phyloP scores from a whole-genome alignment of 1,139 yeast genomes.

The Suhomyces terraborum region DNA sequence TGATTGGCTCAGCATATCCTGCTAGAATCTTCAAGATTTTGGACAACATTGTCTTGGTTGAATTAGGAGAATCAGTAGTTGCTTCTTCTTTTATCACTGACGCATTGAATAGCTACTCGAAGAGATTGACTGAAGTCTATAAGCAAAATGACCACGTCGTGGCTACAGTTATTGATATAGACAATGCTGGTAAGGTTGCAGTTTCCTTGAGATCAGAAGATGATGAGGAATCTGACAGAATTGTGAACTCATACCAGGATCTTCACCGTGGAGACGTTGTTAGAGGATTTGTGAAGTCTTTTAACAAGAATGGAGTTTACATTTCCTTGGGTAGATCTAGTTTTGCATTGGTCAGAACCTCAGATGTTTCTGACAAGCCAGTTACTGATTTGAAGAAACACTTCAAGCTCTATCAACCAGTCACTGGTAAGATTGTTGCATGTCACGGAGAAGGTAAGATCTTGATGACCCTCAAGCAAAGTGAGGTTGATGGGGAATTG shows the following conservation, averaged over 20 bases:
- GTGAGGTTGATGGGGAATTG: slow-evolving; percentile 73
- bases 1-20: slow-evolving; percentile 62
- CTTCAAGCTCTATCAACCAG: slow-evolving; percentile 69
- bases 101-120: slow-evolving; percentile 70
- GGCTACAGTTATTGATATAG: slow-evolving; percentile 62
- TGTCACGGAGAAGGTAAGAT: slow-evolving; percentile 67
- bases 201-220: slow-evolving; percentile 62
- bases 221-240: slow-evolving; percentile 45
- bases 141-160: slow-evolving; percentile 58
- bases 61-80: slow-evolving; percentile 58
- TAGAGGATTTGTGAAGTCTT: slow-evolving; percentile 75
- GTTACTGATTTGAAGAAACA: slow-evolving; percentile 86
- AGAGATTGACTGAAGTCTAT: slow-evolving; percentile 54
- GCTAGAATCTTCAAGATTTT: slow-evolving; percentile 66
- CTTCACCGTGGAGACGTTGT: slow-evolving; percentile 70
- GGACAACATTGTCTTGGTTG: slow-evolving; percentile 65
- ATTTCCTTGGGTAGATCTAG: slow-evolving; percentile 73
- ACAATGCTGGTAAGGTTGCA: slow-evolving; percentile 58
- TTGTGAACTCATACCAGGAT: slow-evolving; percentile 54
- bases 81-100: slow-evolving; percentile 78
- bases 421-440: slow-evolving; percentile 71
- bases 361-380: slow-evolving; percentile 79
- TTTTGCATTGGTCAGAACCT: slow-evolving; percentile 78
- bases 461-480: slow-evolving; percentile 77
- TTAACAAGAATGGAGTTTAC: slow-evolving; percentile 77